Evolutionary conservation across 208 protist genomes (phyloP), one percentile per base, ranked within the genome.

Genomic region (Phytomonas sp.): DNA sequence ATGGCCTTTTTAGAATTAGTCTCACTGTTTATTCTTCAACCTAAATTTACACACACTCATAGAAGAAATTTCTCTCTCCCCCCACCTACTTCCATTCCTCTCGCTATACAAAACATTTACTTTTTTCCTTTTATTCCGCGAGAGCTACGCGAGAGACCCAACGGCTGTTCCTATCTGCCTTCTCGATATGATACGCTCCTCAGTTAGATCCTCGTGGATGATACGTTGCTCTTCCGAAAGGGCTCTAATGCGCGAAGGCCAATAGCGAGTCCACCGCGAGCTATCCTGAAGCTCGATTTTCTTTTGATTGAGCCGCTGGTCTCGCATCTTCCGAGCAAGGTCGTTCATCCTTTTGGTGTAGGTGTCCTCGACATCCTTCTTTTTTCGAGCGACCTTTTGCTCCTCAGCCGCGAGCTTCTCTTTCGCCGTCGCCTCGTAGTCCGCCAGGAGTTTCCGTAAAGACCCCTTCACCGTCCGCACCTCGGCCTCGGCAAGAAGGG

Each of bases 271-370:
- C 91, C 87, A 93, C 63, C 78, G 75, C 33, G 91, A 93, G 31
- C 70, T 80, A 5, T 70, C 76, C 72, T 86, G 78, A 29, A 92
- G 80, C 71, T 91, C 79, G 49, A 78, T 76, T 14, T 87, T 84
- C 62, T 67, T 83, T 72, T 82, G 77, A 12, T 66, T 40, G 10
- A 91, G 72, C 33, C 72, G 63, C 69, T 93, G 80, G 31, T 86
- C 80, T 12, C 60, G 67, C 31, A 77, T 77, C 63, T 89, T 77
- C 59, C 78, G 72, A 19, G 78, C 83, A 45, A 91, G 76, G 10
- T 86, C 82, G 32, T 83, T 77, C 87, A 96, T 92, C 70, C 80
- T 83, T 72, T 85, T 88, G 2, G 86, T 71, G 70, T 92, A 96
- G 36, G 76, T 77, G 60, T 84, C 78, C 81, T 94, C 87, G 74